These are phyloP conservation scores for Exophiala calicioides DNA, from an alignment of 2,329 filamentous ascomycete species.

Conservation along the genomic window DNA sequence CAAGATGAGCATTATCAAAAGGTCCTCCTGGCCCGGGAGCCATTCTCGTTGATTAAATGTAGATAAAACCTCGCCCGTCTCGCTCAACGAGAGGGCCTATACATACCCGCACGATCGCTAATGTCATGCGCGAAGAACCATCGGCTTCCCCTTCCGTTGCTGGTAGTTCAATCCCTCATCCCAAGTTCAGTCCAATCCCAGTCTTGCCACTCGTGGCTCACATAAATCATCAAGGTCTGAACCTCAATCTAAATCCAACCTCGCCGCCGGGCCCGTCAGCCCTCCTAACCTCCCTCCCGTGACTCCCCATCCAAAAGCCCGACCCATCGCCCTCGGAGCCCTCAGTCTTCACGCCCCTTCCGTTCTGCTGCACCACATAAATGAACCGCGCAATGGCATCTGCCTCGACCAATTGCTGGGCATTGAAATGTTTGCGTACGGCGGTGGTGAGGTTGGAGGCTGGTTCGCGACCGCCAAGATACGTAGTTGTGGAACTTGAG, in stretches of 20 bases:
- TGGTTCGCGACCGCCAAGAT: constrained; percentile 17
- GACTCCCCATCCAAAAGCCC: constrained; percentile 30
- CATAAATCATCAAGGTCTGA: constrained; percentile 28
- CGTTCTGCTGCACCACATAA: constrained; percentile 50
- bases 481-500: constrained; percentile 12
- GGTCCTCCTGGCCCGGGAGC: too few relatives aligned
- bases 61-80: too few relatives aligned
- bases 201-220: not conserved
- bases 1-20: too few relatives aligned
- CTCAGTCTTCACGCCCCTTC: constrained; percentile 24
- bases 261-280: constrained; percentile 27
- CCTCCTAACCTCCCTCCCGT: constrained; percentile 27
- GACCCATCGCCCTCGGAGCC: constrained; percentile 28
- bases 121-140: too few relatives aligned
- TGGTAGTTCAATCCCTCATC: too few relatives aligned
- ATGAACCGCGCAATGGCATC: constrained; percentile 50
- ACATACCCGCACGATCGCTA: too few relatives aligned
- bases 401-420: constrained; percentile 47
- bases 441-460: constrained; percentile 38
- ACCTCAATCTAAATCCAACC: constrained; percentile 31
- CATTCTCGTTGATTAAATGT: too few relatives aligned
- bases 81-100: too few relatives aligned
- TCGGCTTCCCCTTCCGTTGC: too few relatives aligned
- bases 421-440: constrained; percentile 52
- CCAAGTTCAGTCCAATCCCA: not conserved